Conservation (phyloP, 2,329 filamentous ascomycete genomes). For the Corniculantispora saksenae region DNA sequence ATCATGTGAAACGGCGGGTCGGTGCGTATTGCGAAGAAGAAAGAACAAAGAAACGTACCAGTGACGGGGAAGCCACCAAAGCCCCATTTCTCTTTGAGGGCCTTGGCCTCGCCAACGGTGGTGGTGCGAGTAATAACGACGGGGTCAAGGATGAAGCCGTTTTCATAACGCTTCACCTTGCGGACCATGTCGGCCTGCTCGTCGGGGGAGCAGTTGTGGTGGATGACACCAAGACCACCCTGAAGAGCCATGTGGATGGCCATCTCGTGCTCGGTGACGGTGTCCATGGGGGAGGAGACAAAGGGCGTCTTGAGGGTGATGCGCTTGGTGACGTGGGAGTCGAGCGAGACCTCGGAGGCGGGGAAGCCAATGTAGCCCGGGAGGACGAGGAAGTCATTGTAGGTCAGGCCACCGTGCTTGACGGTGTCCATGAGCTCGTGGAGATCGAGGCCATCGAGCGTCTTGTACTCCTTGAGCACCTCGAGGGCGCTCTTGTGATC, state of each 20-base stretch:
- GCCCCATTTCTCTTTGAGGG: slow-evolving; percentile 95
- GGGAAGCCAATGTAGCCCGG: slow-evolving; percentile 98
- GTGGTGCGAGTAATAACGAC: slow-evolving; percentile 86
- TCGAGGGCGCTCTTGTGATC: slow-evolving; percentile 77
- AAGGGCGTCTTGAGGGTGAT: slow-evolving; percentile 96
- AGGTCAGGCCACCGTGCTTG: slow-evolving; percentile 90
- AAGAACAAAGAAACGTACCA: slow-evolving; percentile 62
- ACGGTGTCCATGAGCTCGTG: slow-evolving; percentile 86
- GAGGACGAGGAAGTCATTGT: slow-evolving; percentile 97
- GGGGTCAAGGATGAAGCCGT: slow-evolving; percentile 96
- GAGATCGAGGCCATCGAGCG: slow-evolving; percentile 83
- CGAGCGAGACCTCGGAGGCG: slow-evolving; percentile 82
- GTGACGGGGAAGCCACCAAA: slow-evolving; percentile 98
- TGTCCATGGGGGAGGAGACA: slow-evolving; percentile 98
- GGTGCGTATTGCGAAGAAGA: slow-evolving; percentile 15
- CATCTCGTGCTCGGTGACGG: slow-evolving; percentile 99
- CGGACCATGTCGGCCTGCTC: slow-evolving; percentile 98
- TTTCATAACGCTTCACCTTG: slow-evolving; percentile 99
- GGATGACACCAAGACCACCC: slow-evolving; percentile 89
- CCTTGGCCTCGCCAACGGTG: slow-evolving; percentile 87
- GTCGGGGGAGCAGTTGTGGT: slow-evolving; percentile 99
- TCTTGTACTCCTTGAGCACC: slow-evolving; percentile 77
- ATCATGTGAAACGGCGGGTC: slow-evolving; percentile 67
- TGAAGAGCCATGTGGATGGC: slow-evolving; percentile 94
- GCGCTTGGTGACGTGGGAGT: slow-evolving; percentile 91